A percentile compares a stretch with the other conserved stretches of the same genome.
phyloP scores from a whole-genome alignment of 768 basidiomycete genomes.

The Mrakia frigida region DNA sequence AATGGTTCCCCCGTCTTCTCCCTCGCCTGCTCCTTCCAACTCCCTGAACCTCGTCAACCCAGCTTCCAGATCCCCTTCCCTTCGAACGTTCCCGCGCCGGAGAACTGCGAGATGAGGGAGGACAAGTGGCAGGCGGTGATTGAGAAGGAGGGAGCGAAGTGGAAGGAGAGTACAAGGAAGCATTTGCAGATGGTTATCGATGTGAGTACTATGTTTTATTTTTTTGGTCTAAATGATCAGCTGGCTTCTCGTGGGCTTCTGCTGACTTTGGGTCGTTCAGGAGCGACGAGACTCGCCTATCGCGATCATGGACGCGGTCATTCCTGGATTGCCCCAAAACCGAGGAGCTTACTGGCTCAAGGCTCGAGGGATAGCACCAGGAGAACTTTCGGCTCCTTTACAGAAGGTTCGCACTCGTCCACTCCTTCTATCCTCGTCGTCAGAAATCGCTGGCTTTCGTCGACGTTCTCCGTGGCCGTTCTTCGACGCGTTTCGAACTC shows the following conservation, averaged over 20 bases:
- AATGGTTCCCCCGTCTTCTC: slow-evolving; percentile 40
- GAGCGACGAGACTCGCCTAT: neutral
- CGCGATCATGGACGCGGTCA: slow-evolving; percentile 5
- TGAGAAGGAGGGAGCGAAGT: neutral
- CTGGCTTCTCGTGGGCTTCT: neutral
- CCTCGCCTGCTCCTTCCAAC: slow-evolving; percentile 40
- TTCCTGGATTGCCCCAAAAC: neutral
- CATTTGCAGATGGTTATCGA: neutral
- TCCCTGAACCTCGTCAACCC: slow-evolving; percentile 33
- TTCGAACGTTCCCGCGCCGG: slow-evolving; percentile 36
- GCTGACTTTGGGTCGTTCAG: neutral
- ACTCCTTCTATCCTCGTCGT: neutral
- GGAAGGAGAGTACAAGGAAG: neutral
- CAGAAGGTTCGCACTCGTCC: slow-evolving; percentile 19
- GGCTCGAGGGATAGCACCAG: slow-evolving; percentile 8
- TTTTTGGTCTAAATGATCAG: neutral
- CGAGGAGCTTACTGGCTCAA: slow-evolving; percentile 28
- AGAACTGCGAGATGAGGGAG: slow-evolving; percentile 41
- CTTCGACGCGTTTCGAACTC: no score
- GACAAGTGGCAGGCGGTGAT: slow-evolving; percentile 12
- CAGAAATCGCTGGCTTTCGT: no score
- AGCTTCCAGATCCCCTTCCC: slow-evolving; percentile 35
- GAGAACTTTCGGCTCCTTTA: neutral
- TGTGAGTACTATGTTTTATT: neutral
- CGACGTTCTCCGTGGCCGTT: no score